These are phyloP conservation scores for Aspergillus latus DNA, from an alignment of 2,329 filamentous ascomycete genomes.

Conservation along the genomic window DNA sequence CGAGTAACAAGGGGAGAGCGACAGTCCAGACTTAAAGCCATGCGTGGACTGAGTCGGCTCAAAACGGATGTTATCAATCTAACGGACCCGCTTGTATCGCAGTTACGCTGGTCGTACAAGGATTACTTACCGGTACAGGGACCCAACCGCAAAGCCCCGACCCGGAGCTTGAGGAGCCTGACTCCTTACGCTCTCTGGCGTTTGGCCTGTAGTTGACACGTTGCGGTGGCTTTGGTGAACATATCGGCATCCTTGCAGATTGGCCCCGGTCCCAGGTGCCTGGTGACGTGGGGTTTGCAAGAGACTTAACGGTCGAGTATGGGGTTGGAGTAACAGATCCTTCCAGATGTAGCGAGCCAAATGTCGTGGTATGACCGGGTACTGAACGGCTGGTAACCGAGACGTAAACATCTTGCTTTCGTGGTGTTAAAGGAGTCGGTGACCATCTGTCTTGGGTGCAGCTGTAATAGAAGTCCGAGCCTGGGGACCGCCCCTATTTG, in stretches of 20 bases:
- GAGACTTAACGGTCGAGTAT: neutral
- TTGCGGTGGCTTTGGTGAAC: neutral
- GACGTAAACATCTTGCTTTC: neutral
- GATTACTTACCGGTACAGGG: slow-evolving; percentile 1
- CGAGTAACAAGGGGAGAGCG: neutral
- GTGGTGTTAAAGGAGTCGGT: neutral
- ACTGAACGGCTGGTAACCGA: neutral
- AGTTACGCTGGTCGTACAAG: neutral
- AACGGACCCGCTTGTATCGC: slow-evolving; percentile 8
- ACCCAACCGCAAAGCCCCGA: neutral
- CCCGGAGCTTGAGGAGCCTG: too few relatives aligned
- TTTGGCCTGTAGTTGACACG: neutral
- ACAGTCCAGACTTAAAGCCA: neutral
- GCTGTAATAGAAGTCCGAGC: too few relatives aligned
- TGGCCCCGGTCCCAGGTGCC: neutral
- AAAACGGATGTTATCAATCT: slow-evolving; percentile 12
- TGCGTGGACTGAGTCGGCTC: slow-evolving; percentile 11
- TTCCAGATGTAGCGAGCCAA: neutral
- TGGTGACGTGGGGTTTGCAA: neutral
- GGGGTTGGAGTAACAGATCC: neutral
- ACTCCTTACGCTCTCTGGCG: neutral
- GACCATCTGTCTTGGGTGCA: neutral
- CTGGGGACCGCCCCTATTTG: neutral
- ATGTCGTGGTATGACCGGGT: neutral
- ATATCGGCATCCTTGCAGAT: neutral